Evolutionary conservation across 2,329 filamentous ascomycete genomes (phyloP), one percentile per base, ranked within the genome.

Genomic region (Fusarium longipes): DNA sequence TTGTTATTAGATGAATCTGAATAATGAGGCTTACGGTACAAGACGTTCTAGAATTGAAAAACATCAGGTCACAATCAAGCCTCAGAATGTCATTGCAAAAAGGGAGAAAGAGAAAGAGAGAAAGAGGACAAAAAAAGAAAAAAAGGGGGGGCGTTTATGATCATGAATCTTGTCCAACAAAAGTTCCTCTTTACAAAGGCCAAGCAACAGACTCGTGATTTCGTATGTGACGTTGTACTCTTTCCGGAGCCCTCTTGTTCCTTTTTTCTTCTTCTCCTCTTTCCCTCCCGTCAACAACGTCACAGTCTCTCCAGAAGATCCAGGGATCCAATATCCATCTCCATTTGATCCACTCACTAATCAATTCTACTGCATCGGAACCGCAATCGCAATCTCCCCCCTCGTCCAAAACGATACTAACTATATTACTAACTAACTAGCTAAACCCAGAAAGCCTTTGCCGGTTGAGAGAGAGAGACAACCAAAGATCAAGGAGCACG

Each of bases 401-500:
- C 43, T 18, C 20, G n/a, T 17, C 38, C 20, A 10, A 10, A 40
- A 27, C 5, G 8, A 30, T 32, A 47, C 43, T 47, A 32, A 33
- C 15, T 7, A 33, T 35, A 29, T 12, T 14, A 11, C 17, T 36
- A 18, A 15, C 33, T 10, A n/a, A 42, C 20, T n/a, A 35, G 35
- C 44, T 48, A 48, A 48, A 48, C 30, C 44, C 22, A 48, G 44
- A 48, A 48, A 48, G 44, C 44, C 6, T 48, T 36, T 48, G 44
- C 44, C 44, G 44, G 44, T 29, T 43, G 44, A 35, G 14, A 18
- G 8, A 8, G 8, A 48, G 45, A 27, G 14, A 18, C 8, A 48
- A 12, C 18, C n/a, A 33, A 3, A 25, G 17, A 8, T 8, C 17
- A 12, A 42, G 39, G 39, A n/a, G n/a, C 20, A 40, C 22, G 29